Evolutionary conservation across 1,139 yeast species (phyloP).

Genomic region (Yamadazyma oceani): DNA sequence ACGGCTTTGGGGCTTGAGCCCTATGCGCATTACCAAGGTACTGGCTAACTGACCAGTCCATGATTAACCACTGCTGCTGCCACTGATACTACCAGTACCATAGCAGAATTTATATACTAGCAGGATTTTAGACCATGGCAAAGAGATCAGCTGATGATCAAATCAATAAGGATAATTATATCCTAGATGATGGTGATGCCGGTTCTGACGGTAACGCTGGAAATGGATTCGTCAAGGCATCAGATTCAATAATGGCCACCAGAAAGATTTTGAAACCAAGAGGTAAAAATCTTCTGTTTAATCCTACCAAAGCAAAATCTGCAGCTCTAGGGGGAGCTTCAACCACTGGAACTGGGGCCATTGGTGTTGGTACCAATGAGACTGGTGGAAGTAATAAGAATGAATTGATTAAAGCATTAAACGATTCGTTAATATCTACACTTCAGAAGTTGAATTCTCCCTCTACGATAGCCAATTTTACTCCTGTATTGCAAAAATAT

Average conservation of each 20-base stretch:
- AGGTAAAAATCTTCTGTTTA: conserved; percentile 16
- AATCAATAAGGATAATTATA: conserved; percentile 46
- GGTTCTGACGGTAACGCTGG: conserved; percentile 35
- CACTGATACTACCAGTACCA: too few relatives aligned
- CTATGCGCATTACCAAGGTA: too few relatives aligned
- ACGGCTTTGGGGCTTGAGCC: too few relatives aligned
- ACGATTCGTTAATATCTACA: conserved; percentile 58
- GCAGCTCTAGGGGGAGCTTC: neutral
- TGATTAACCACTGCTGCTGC: too few relatives aligned
- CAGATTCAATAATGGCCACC: conserved; percentile 60
- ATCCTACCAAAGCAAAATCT: neutral
- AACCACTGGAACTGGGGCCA: conserved; percentile 1
- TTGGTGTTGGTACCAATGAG: conserved; percentile 1
- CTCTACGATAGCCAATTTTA: conserved; percentile 58
- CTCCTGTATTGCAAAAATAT: conserved; percentile 60
- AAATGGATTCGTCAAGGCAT: conserved; percentile 43
- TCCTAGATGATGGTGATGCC: conserved; percentile 27
- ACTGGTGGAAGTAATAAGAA: conserved; percentile 19
- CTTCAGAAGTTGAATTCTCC: conserved; percentile 42
- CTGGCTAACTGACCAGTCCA: too few relatives aligned
- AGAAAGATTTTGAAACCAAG: conserved; percentile 69
- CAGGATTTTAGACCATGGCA: conserved; percentile 38
- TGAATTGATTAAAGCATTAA: conserved; percentile 63
- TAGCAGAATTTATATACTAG: neutral
- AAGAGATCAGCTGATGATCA: conserved; percentile 68